Evolutionary conservation across 306 rosid genomes (phyloP).

Genomic region (Fragaria nilgerrensis): DNA sequence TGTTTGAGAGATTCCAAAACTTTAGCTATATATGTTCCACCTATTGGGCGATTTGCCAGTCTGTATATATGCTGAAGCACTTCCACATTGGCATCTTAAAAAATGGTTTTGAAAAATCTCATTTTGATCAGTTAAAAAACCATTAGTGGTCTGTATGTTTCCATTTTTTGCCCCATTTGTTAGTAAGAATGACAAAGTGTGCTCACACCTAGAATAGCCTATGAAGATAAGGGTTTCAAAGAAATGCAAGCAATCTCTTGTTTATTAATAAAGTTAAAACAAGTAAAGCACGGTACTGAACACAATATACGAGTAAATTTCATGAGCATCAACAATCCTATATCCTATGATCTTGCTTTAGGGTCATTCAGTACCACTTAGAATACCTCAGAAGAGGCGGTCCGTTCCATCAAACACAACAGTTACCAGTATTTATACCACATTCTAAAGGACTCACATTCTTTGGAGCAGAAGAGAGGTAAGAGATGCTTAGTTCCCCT

Average conservation of each 20-base stretch:
- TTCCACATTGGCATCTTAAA: not conserved
- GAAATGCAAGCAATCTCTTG: not conserved
- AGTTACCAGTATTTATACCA: not conserved
- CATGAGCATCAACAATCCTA: not conserved
- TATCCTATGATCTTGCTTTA: not conserved
- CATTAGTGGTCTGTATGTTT: not conserved
- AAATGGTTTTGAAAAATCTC: not conserved
- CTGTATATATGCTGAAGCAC: not conserved
- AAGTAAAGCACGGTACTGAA: not conserved
- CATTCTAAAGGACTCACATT: slow-evolving; percentile 34
- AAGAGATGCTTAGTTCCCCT: slow-evolving; percentile 49
- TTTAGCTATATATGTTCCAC: not conserved
- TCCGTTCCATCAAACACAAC: not conserved
- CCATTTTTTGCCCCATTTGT: not conserved
- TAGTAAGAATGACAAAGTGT: not conserved
- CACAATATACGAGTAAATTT: not conserved
- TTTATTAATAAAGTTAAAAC: not conserved
- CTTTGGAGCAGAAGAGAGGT: slow-evolving; percentile 40
- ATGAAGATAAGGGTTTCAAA: not conserved
- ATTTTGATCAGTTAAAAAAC: not conserved
- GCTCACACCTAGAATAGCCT: not conserved
- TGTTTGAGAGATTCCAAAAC: not conserved
- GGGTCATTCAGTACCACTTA: not conserved
- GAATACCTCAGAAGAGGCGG: not conserved
- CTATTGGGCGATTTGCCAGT: not conserved